phyloP scores from a whole-genome alignment of 2,329 filamentous ascomycete genomes.

The Aspergillus tubingensis region DNA sequence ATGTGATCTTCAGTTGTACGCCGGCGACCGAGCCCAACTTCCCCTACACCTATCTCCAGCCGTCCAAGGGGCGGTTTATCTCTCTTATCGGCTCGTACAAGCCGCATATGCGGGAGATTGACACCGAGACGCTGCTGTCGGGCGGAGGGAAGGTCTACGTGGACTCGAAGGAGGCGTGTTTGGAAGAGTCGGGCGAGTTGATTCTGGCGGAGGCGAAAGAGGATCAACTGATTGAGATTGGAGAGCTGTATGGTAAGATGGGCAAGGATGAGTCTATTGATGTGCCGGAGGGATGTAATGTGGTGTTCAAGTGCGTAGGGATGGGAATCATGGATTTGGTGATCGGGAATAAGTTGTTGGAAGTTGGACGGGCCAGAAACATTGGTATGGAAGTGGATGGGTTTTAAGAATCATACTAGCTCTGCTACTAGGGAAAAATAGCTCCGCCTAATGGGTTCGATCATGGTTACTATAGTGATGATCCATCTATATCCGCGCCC shows the following conservation, averaged over 20 bases:
- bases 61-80: constrained; percentile 47
- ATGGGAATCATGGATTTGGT: constrained; percentile 55
- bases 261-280: constrained; percentile 23
- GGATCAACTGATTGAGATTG: constrained; percentile 47
- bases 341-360: constrained; percentile 45
- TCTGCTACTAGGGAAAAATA: too few relatives aligned
- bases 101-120: constrained; percentile 56
- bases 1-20: constrained; percentile 55
- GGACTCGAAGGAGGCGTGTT: constrained; percentile 54
- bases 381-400: constrained; percentile 41
- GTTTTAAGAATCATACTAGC: constrained; percentile 29
- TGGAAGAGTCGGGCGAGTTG: constrained; percentile 51
- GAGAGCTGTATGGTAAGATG: constrained; percentile 36
- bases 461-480: background rate
- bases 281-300: constrained; percentile 38
- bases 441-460: background rate
- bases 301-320: constrained; percentile 55
- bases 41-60: constrained; percentile 38
- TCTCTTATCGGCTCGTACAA: constrained; percentile 57
- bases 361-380: constrained; percentile 35
- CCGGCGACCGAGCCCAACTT: constrained; percentile 51
- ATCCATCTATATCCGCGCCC: background rate
- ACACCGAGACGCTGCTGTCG: constrained; percentile 46
- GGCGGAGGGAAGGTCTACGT: constrained; percentile 70
- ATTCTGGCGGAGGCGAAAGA: constrained; percentile 42